Evolutionary conservation across 352 stramenopile genomes (phyloP), one percentile per base, ranked within the genome.

Genomic region (Globisporangium megalacanthum): DNA sequence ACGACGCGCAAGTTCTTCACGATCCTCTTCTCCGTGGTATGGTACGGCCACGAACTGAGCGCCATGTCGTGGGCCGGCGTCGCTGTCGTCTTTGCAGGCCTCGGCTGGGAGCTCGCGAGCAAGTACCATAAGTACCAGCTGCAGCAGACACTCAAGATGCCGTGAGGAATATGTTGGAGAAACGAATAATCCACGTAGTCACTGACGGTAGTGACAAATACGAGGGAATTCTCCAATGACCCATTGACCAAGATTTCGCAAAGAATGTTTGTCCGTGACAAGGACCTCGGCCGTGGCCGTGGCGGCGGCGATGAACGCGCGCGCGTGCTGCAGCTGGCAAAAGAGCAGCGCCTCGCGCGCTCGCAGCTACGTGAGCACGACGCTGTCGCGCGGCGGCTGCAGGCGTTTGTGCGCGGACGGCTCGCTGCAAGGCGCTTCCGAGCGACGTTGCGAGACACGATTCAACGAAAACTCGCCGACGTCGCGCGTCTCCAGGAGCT

Each of bases 1-100:
- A 99, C 97, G 1, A 99, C 97, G 57, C 86, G 97, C 71, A 99
- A 99, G 79, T 99, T 99, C 73, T 99, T 99, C 68, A 99, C 94
- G 10, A 98, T 99, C 45, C 74, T 99, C 25, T 92, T 99, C 65
- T 99, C 92, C 20, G 96, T 99, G 15, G 68, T 99, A 19, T 92
- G 96, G 70, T 98, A 98, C 69, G 96, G 95, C 22, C 94, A 99
- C 81, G 60, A 86, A 36, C 87, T 99, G 49, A 92, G 75, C 61
- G 58, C 67, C 56, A 87, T 95, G 76, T 96, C 96, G 68, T 98
- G 95, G 95, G 62, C 86, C 29, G 84, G 89, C 20, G 86, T 98
- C 35, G 73, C 68, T 8, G 76, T 98, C 56, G 95, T 98, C 31
- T 98, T 98, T 75, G 60, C 82, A 49, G 95, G 95, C 13, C 71